Evolutionary conservation across 148 eudicot genomes (phyloP).

Genomic region (Polygonum maritimum): DNA sequence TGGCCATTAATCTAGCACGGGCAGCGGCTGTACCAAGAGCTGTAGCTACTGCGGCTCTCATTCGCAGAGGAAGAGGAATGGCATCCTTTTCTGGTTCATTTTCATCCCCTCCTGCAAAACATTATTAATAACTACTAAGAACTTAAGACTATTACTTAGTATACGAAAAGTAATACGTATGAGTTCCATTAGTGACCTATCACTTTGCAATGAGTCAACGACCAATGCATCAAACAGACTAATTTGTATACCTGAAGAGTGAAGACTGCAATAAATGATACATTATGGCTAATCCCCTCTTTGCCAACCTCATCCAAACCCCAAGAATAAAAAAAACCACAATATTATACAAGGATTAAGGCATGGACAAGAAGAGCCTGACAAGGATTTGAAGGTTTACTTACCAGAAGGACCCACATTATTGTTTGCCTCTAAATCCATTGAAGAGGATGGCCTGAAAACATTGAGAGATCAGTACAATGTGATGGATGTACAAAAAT

Average conservation of each 20-base stretch:
- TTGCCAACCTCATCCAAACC: not conserved
- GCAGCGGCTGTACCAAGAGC: slow-evolving; percentile 97
- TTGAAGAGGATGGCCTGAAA: slow-evolving; percentile 36
- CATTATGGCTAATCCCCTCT: not conserved
- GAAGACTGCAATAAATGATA: not conserved
- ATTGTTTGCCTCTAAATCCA: slow-evolving; percentile 35
- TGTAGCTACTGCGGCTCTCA: slow-evolving; percentile 78
- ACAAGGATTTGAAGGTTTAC: slow-evolving; percentile 11
- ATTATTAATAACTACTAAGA: not conserved
- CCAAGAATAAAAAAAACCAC: not conserved
- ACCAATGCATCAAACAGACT: not conserved
- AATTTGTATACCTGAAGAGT: not conserved
- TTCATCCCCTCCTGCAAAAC: slow-evolving; percentile 34
- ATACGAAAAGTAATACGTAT: not conserved
- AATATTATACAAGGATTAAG: not conserved
- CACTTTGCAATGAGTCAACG: not conserved
- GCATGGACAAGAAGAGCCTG: slow-evolving; percentile 23
- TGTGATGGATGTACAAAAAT: not conserved
- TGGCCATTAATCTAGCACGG: slow-evolving; percentile 80
- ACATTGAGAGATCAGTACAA: slow-evolving; percentile 7
- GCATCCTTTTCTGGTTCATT: slow-evolving; percentile 24
- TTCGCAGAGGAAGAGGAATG: slow-evolving; percentile 53
- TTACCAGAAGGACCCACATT: slow-evolving; percentile 1
- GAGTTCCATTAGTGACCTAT: not conserved
- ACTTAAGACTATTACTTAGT: not conserved